Evolutionary conservation across 2,329 filamentous ascomycete species (phyloP), one percentile per base, ranked within the genome.

Genomic region (Stachybotrys chartarum): DNA sequence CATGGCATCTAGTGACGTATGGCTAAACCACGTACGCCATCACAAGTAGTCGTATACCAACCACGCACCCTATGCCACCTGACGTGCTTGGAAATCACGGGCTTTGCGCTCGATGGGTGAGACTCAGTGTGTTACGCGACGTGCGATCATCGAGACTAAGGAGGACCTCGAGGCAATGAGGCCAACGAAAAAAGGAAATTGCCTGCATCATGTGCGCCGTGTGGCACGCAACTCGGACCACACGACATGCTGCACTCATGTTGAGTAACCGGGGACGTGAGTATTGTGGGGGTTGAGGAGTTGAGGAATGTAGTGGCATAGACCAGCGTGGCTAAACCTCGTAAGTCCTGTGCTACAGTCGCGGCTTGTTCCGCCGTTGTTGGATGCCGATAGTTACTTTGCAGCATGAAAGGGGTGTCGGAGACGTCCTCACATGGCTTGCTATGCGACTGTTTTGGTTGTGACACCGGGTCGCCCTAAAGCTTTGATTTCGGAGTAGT

Each of bases 401-500:
- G 24, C 24, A 24, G 24, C 3, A 24, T 24, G 24, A 24, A 24
- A 24, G 24, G 2, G 24, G 24, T 24, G n/a, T 42, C 5, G 35
- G 10, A 42, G 10, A 42, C 10, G 14, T 42, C 35, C 10, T 10
- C 35, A 42, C 10, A 14, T 42, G 8, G 35, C 35, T 24, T 42
- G 35, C 35, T 42, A 3, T 42, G 35, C 3, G 35, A 5, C 14
- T 10, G 10, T 42, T 42, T 14, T 14, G 35, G 2, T 42, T 10
- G 35, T 14, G 2, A 42, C 35, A 24, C 16, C 11, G 42, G n/a
- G 8, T 18, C 24, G 14, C 31, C 24, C 60, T 68, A 83, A 55
- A 84, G 63, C 67, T 82, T 84, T 5, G 80, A 72, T 70, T 81
- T 83, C 2, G 35, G 14, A 16, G 76, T 69, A 61, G 73, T 76